phyloP scores from a whole-genome alignment of 148 eudicot species.

The Vaccinium macrocarpon region DNA sequence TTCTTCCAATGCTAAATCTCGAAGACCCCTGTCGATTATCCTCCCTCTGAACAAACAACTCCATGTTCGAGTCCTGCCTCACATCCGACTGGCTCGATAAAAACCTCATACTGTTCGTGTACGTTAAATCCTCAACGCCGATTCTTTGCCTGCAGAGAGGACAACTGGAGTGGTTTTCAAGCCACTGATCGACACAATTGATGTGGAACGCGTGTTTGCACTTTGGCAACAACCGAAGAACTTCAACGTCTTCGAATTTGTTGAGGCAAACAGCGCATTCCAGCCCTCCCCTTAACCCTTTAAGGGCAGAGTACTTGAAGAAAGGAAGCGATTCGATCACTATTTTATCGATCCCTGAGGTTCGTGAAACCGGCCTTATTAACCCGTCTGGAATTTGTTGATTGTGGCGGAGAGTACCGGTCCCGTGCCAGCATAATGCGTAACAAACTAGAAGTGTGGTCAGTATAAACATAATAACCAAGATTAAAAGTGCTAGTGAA shows the following conservation, averaged over 20 bases:
- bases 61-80: conserved; percentile 30
- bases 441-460: conserved; percentile 51
- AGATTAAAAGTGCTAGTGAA: conserved; percentile 53
- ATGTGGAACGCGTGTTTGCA: conserved; percentile 81
- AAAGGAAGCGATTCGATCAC: conserved; percentile 67
- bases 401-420: neutral
- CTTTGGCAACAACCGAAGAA: conserved; percentile 62
- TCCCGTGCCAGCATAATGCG: conserved; percentile 42
- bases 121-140: conserved; percentile 35
- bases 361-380: conserved; percentile 26
- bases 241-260: conserved; percentile 57
- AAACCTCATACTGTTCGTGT: conserved; percentile 40
- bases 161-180: conserved; percentile 64
- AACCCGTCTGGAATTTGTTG: conserved; percentile 21
- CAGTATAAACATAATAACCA: conserved; percentile 49
- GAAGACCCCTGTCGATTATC: conserved; percentile 27
- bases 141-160: conserved; percentile 71
- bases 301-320: conserved; percentile 59
- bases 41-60: conserved; percentile 61
- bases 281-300: conserved; percentile 64
- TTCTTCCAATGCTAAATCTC: conserved; percentile 40
- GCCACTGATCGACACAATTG: conserved; percentile 74
- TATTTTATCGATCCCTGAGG: conserved; percentile 56
- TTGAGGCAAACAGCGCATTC: conserved; percentile 74
- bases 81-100: conserved; percentile 23